A percentile compares a stretch with the other conserved stretches of the same genome.
These are phyloP conservation scores for Cutaneotrichosporon cyanovorans DNA, from an alignment of 1,284 basidiomycete species.

Conservation along the genomic window DNA sequence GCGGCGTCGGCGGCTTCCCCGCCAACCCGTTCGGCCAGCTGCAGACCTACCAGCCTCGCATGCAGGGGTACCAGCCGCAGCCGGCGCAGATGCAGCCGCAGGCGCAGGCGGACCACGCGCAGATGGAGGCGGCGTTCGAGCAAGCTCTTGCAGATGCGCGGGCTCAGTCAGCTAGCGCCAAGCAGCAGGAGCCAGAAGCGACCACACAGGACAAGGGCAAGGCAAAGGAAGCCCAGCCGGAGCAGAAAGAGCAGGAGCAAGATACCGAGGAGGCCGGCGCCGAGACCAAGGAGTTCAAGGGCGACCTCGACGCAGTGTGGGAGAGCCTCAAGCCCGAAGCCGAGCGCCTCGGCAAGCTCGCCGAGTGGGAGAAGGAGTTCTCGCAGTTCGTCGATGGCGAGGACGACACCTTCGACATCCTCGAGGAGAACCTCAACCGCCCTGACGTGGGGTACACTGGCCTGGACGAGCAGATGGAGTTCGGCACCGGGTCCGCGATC, in stretches of 20 bases:
- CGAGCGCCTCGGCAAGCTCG: constrained; percentile 54
- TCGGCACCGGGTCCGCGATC: constrained; percentile 30
- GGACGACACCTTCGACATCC: constrained; percentile 39
- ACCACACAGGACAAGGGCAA: too few species aligned
- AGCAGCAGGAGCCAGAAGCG: constrained; percentile 9
- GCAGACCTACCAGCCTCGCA: constrained; percentile 15
- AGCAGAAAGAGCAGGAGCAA: constrained; percentile 50
- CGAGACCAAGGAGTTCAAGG: constrained; percentile 33
- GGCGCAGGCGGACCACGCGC: constrained; percentile 20
- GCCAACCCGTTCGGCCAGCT: constrained; percentile 14
- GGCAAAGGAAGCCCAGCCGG: too few species aligned
- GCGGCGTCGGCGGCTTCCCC: constrained; percentile 5
- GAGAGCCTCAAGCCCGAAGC: constrained; percentile 47
- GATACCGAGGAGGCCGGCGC: constrained; percentile 41
- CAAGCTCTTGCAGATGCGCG: constrained; percentile 62
- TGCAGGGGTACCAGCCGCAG: constrained; percentile 16
- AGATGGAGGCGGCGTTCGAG: constrained; percentile 66
- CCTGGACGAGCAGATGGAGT: constrained; percentile 35
- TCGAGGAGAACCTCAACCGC: constrained; percentile 39
- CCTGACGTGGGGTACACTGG: constrained; percentile 33
- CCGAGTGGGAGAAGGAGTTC: constrained; percentile 84
- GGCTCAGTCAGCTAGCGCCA: constrained; percentile 36
- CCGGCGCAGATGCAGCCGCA: constrained; percentile 33
- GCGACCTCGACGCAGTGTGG: constrained; percentile 47
- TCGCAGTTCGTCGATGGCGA: constrained; percentile 51